Percentiles rank a stretch among this genome's conserved stretches.
Evolutionary conservation across 768 basidiomycete species (phyloP).

Genomic region (Lentinula sp.): DNA sequence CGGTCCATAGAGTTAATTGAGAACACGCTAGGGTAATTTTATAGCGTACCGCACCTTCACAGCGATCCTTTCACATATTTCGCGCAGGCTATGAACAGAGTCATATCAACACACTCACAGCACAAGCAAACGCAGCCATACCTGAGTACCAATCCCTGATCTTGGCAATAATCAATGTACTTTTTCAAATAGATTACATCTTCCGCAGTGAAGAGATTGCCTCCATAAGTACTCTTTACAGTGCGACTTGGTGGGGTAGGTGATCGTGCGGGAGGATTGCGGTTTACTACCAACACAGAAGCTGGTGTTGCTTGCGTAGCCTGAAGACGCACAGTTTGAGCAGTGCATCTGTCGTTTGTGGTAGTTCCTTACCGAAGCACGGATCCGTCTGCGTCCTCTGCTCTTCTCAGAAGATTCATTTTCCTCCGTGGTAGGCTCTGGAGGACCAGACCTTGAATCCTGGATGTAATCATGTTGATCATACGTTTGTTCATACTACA

Average conservation of each 20-base stretch:
- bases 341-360: conserved; percentile 9
- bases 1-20: conserved; percentile 6
- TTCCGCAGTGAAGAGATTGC: conserved; percentile 81
- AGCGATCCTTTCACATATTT: conserved; percentile 85
- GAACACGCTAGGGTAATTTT: conserved; percentile 1
- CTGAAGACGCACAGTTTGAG: conserved; percentile 21
- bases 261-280: conserved; percentile 67
- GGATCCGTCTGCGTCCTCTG: conserved; percentile 65
- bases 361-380: conserved; percentile 40
- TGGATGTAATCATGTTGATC: conserved; percentile 44
- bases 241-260: conserved; percentile 80
- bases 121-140: conserved; percentile 17
- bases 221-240: conserved; percentile 86
- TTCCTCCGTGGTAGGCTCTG: conserved; percentile 26
- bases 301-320: conserved; percentile 61
- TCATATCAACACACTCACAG: neutral
- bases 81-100: conserved; percentile 45
- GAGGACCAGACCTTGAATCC: conserved; percentile 37
- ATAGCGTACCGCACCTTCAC: conserved; percentile 49
- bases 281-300: conserved; percentile 59
- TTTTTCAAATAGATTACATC: conserved; percentile 80
- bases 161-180: conserved; percentile 88
- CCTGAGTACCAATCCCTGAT: conserved; percentile 81
- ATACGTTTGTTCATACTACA: conserved; percentile 52
- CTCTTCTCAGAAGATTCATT: conserved; percentile 22